A percentile compares a stretch with the other conserved stretches of the same genome.
Conservation (phyloP, 305 asterid genomes). For the Fraxinus dipetala region DNA sequence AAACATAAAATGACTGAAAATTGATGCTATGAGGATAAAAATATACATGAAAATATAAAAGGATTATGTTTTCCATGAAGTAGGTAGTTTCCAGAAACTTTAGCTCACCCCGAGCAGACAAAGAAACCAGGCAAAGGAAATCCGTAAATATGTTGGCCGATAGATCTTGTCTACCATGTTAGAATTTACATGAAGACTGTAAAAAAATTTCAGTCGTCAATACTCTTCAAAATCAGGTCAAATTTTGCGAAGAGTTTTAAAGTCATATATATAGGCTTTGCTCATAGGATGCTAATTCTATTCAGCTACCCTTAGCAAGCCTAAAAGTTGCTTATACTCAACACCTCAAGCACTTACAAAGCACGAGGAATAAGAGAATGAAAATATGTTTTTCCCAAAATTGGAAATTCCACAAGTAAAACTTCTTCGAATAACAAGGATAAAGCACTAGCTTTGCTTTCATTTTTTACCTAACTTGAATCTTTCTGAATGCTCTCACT, state of each 20-base stretch:
- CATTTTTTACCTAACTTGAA: slow-evolving; percentile 27
- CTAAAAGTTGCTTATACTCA: background rate
- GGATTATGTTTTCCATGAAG: background rate
- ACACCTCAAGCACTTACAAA: background rate
- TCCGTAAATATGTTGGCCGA: slow-evolving; percentile 28
- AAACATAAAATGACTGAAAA: background rate
- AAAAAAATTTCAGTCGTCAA: slow-evolving; percentile 18
- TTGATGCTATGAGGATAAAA: background rate
- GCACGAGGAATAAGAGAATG: slow-evolving; percentile 5
- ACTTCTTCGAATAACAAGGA: slow-evolving; percentile 17
- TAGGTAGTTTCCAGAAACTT: slow-evolving; percentile 13
- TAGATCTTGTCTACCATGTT: slow-evolving; percentile 31
- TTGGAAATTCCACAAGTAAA: slow-evolving; percentile 24
- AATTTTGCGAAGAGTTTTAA: background rate
- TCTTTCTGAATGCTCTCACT: slow-evolving; percentile 17
- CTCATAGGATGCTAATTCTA: slow-evolving; percentile 23
- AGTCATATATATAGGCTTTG: background rate
- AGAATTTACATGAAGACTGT: background rate
- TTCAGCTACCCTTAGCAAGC: background rate
- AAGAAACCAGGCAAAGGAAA: slow-evolving; percentile 25
- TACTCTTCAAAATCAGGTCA: slow-evolving; percentile 1
- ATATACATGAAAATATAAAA: background rate
- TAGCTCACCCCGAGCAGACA: slow-evolving; percentile 21
- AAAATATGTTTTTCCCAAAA: slow-evolving; percentile 12
- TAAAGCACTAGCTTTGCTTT: slow-evolving; percentile 21